Evolutionary conservation across 768 basidiomycete genomes (phyloP).

Genomic region (Megacollybia marginata): DNA sequence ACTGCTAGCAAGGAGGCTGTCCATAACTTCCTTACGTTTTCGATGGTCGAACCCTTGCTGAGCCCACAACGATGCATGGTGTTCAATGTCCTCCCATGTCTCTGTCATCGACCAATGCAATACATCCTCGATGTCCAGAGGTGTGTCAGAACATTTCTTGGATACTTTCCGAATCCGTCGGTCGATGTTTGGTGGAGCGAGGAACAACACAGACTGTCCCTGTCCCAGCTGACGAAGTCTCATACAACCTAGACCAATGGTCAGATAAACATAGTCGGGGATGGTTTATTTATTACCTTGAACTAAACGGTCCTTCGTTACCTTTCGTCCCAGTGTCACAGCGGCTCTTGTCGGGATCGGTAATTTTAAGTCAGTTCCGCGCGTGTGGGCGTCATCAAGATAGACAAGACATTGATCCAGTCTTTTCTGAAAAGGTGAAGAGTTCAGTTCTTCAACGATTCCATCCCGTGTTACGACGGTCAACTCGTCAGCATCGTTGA

Average conservation of each 20-base stretch:
- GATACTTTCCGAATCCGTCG: constrained; percentile 22
- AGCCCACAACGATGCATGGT: constrained; percentile 32
- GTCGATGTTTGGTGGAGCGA: constrained; percentile 35
- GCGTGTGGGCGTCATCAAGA: constrained; percentile 45
- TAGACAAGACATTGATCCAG: constrained; percentile 36
- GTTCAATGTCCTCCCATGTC: constrained; percentile 35
- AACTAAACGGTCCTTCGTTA: constrained; percentile 41
- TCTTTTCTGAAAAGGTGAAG: constrained; percentile 28
- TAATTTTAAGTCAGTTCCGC: constrained; percentile 48
- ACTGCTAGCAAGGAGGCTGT: background rate
- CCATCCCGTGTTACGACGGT: constrained; percentile 29
- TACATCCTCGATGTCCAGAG: constrained; percentile 22
- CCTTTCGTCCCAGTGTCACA: constrained; percentile 41
- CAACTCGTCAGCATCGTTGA: constrained; percentile 29
- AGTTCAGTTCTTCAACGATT: constrained; percentile 22
- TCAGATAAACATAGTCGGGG: constrained; percentile 30
- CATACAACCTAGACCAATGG: constrained; percentile 38
- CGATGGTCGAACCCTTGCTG: constrained; percentile 28
- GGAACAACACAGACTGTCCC: constrained; percentile 41
- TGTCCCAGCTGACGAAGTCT: constrained; percentile 42
- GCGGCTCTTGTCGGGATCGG: constrained; percentile 33
- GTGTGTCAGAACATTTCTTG: constrained; percentile 4
- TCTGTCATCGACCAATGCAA: constrained; percentile 37
- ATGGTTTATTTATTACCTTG: background rate
- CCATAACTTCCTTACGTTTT: background rate